phyloP scores from a whole-genome alignment of 1,139 yeast species.

The Debaryomycetaceae sp. region DNA sequence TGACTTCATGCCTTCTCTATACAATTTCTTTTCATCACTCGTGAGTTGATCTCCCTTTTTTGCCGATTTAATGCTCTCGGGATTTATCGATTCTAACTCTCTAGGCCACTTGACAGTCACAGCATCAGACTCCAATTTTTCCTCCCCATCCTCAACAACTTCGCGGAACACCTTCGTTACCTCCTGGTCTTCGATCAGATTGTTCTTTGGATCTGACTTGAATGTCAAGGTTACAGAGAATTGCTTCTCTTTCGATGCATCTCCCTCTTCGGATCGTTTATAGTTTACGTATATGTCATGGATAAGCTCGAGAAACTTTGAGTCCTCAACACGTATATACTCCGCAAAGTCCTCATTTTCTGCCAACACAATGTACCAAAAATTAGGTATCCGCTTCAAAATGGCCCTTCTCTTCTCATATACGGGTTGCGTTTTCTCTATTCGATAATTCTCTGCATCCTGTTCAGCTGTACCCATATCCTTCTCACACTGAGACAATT shows the following conservation, averaged over 20 bases:
- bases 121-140: constrained; percentile 46
- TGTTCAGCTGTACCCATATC: constrained; percentile 54
- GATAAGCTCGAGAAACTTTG: constrained; percentile 61
- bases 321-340: constrained; percentile 61
- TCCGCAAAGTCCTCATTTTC: constrained; percentile 77
- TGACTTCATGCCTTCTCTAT: constrained; percentile 68
- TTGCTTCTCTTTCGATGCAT: constrained; percentile 38
- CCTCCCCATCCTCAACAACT: constrained; percentile 47
- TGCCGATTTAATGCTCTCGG: constrained; percentile 38
- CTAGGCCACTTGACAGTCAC: constrained; percentile 59
- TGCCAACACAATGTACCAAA: constrained; percentile 75
- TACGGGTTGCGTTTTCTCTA: constrained; percentile 48
- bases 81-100: constrained; percentile 51
- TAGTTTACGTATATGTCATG: constrained; percentile 54
- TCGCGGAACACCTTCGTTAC: constrained; percentile 52
- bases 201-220: constrained; percentile 25
- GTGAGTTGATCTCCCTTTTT: constrained; percentile 31
- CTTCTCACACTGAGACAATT: constrained; percentile 53
- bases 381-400: constrained; percentile 52
- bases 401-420: constrained; percentile 48
- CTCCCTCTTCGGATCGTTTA: constrained; percentile 30
- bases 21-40: constrained; percentile 54
- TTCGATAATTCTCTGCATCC: constrained; percentile 49
- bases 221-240: constrained; percentile 59
- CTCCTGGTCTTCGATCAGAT: constrained; percentile 46